Evolutionary conservation across 805 yeast species (phyloP), one percentile per base, ranked within the genome.

Genomic region (Metschnikowia amazonensis): DNA sequence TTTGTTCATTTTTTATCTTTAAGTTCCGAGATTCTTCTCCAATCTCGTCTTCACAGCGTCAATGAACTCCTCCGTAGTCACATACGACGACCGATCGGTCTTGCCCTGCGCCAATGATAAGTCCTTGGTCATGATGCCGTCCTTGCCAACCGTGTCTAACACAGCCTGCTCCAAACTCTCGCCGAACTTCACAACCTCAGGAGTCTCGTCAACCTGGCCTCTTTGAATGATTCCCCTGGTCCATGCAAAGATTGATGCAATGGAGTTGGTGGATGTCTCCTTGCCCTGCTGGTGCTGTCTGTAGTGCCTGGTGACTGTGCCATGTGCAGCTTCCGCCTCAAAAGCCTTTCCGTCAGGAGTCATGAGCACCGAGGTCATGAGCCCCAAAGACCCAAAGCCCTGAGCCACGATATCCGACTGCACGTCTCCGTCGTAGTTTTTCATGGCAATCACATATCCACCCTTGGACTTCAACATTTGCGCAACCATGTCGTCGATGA

Each of bases 401-500:
- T 86, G 94, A 3, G 94, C 94, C 45, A 86, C 90, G 51, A 86
- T 85, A 64, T 86, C 94, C 5, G 87, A 80, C 65, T 84, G 89
- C 45, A 86, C 94, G 63, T 86, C 94, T 66, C 94, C 94, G 63
- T 86, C 94, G 61, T 86, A 86, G 66, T 86, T 86, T 66, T 86
- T 86, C 73, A 86, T 72, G 40, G 92, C 92, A 74, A 86, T 77
- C 50, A 85, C 78, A 60, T 77, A 86, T 5, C 94, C 94, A 60
- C 94, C 94, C 59, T 82, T 81, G 21, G 92, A 85, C 65, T 86
- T 86, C 60, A 86, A 67, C 94, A 86, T 86, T 67, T 86, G 94
- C 4, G 92, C 92, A 49, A 86, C 94, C 89, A 86, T 86, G 63
- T 86, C 94, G 65, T 86, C 94, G 51, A 86, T 86, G 60, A 86